Evolutionary conservation across 306 rosid genomes (phyloP).

Genomic region (Rosa chinensis): DNA sequence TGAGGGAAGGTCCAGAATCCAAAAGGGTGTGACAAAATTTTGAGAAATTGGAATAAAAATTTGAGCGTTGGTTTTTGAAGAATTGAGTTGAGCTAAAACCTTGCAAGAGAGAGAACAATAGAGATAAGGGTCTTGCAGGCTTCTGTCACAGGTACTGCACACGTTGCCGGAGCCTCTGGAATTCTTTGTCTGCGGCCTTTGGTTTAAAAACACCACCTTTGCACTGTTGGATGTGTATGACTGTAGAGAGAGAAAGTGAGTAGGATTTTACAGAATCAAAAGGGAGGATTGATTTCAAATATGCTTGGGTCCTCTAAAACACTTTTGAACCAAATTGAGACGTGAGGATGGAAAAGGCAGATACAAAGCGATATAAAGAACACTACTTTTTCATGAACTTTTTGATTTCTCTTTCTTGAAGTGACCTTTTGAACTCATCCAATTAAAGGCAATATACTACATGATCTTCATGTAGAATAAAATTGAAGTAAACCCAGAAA

Average conservation of each 20-base stretch:
- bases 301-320: not conserved
- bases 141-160: conserved; percentile 86
- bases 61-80: not conserved
- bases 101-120: conserved; percentile 93
- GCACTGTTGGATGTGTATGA: conserved; percentile 87
- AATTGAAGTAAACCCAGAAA: not conserved
- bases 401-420: not conserved
- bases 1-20: not conserved
- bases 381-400: conserved; percentile 8
- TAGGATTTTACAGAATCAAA: conserved; percentile 2
- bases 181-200: conserved; percentile 65
- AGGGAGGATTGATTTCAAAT: not conserved
- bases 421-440: not conserved
- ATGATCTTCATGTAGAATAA: conserved; percentile 14
- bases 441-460: not conserved
- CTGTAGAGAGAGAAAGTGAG: conserved; percentile 33
- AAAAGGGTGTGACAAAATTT: conserved; percentile 1
- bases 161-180: conserved; percentile 74
- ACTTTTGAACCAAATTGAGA: conserved; percentile 7
- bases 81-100: conserved; percentile 34
- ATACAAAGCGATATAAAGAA: not conserved
- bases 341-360: not conserved
- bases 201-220: conserved; percentile 85
- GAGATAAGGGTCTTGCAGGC: conserved; percentile 74
- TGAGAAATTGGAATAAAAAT: not conserved